These are phyloP conservation scores for Nectriaceae sp. DNA, from an alignment of 2,329 filamentous ascomycete species.

Conservation along the genomic window DNA sequence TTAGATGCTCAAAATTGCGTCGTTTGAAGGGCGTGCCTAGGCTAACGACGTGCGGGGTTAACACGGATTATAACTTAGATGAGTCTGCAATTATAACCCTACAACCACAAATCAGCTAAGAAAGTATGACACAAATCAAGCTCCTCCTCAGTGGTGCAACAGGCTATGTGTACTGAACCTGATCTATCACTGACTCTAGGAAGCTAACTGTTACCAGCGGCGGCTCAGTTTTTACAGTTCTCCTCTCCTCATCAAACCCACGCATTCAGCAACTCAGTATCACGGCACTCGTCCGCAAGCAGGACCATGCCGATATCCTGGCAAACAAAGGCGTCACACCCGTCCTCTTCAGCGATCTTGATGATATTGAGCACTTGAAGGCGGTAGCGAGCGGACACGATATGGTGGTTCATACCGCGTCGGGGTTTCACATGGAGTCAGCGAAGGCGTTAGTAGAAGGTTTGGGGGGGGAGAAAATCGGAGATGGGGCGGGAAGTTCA, in stretches of 20 bases:
- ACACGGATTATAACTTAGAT: no score
- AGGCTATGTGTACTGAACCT: conserved; percentile 7
- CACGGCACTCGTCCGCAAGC: conserved; percentile 8
- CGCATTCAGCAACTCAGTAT: conserved; percentile 2
- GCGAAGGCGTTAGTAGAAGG: conserved; percentile 3
- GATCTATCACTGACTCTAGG: background rate
- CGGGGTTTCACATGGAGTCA: conserved; percentile 7
- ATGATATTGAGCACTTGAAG: conserved; percentile 4
- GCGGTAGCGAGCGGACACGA: conserved; percentile 5
- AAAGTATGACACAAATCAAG: no score
- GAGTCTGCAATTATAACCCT: no score
- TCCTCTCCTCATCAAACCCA: conserved; percentile 3
- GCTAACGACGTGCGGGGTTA: no score
- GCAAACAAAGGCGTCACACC: background rate
- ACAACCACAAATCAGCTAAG: no score
- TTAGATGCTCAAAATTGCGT: no score
- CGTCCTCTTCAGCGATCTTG: conserved; percentile 7
- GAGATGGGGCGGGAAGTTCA: background rate
- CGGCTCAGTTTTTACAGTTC: conserved; percentile 10
- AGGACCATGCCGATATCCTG: conserved; percentile 4
- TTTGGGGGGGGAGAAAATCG: conserved; percentile 1
- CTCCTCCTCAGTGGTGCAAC: conserved; percentile 11
- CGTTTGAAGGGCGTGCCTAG: no score
- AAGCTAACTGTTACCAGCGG: conserved; percentile 1
- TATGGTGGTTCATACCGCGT: conserved; percentile 9